A percentile compares a stretch with the other conserved stretches of the same genome.
These are phyloP conservation scores for Globisporangium megalacanthum DNA, from an alignment of 352 stramenopile species.

Conservation along the genomic window DNA sequence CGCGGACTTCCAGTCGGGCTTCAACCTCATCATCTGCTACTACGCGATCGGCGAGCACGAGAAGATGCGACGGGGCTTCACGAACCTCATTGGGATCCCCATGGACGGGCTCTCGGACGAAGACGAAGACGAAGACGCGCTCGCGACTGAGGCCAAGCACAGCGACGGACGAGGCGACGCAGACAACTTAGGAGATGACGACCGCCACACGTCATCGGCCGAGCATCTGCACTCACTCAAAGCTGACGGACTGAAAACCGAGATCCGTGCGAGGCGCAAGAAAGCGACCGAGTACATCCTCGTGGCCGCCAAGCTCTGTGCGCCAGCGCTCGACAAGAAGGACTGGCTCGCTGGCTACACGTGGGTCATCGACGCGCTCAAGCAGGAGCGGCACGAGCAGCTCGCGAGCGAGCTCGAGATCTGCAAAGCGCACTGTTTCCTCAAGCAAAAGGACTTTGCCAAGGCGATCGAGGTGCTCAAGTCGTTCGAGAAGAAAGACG, in stretches of 20 bases:
- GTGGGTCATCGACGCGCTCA: slow-evolving; percentile 92
- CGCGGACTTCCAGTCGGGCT: slow-evolving; percentile 94
- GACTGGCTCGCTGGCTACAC: slow-evolving; percentile 91
- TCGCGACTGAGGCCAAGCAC: slow-evolving; percentile 50
- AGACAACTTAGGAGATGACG: neutral
- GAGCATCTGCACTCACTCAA: slow-evolving; percentile 64
- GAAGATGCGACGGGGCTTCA: slow-evolving; percentile 92
- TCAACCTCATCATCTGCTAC: slow-evolving; percentile 97
- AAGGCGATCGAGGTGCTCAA: slow-evolving; percentile 93
- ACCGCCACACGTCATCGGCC: slow-evolving; percentile 26
- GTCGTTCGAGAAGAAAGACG: slow-evolving; percentile 95
- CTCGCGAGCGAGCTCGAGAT: slow-evolving; percentile 92
- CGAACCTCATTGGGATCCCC: slow-evolving; percentile 87
- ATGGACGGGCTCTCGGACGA: slow-evolving; percentile 86
- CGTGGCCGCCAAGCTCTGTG: slow-evolving; percentile 92
- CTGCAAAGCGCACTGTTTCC: slow-evolving; percentile 82
- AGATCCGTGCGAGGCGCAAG: slow-evolving; percentile 70
- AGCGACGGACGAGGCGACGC: slow-evolving; percentile 21
- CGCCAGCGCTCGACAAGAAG: slow-evolving; percentile 89
- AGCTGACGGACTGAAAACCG: slow-evolving; percentile 63
- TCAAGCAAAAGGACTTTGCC: slow-evolving; percentile 93
- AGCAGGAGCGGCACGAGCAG: slow-evolving; percentile 84
- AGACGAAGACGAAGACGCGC: slow-evolving; percentile 75
- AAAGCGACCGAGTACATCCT: slow-evolving; percentile 90
- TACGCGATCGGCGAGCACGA: slow-evolving; percentile 94